Percentiles rank a stretch among this genome's conserved stretches.
Conservation (phyloP, 1,284 basidiomycete species). For the Rhodotorula sp. region DNA sequence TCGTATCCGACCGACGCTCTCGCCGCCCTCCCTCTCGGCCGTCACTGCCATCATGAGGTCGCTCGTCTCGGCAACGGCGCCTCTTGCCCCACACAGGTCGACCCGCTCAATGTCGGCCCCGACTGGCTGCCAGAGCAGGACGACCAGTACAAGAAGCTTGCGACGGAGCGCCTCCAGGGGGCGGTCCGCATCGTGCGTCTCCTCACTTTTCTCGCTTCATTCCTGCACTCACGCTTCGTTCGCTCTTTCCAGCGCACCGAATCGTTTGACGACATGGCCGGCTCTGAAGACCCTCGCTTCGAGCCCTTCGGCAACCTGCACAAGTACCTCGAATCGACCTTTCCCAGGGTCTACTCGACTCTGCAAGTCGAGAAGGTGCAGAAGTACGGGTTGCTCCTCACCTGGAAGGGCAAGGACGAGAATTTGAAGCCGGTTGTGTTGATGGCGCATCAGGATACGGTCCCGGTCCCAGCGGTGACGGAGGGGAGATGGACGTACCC, state of each 20-base stretch:
- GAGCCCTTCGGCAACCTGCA: conserved; percentile 49
- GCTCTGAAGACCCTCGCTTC: conserved; percentile 47
- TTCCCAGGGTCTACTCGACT: conserved; percentile 44
- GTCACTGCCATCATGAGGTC: background rate
- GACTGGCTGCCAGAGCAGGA: conserved; percentile 32
- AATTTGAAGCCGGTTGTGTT: conserved; percentile 51
- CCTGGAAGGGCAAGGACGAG: conserved; percentile 51
- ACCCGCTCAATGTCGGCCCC: conserved; percentile 17
- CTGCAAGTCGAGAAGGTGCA: conserved; percentile 52
- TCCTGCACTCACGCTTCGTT: background rate
- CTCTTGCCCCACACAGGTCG: conserved; percentile 24
- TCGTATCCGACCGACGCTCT: background rate
- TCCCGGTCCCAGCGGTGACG: conserved; percentile 54
- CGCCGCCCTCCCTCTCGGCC: background rate
- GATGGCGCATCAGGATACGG: conserved; percentile 51
- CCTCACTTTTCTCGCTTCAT: background rate
- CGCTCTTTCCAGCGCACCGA: conserved; percentile 46
- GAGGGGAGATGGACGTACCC: conserved; percentile 54
- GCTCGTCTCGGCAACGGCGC: conserved; percentile 1
- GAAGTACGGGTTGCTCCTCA: conserved; percentile 51
- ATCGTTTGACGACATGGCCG: conserved; percentile 51
- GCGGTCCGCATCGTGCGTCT: conserved; percentile 29
- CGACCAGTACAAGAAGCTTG: conserved; percentile 12
- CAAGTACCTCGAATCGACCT: conserved; percentile 50
- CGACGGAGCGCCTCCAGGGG: conserved; percentile 24